phyloP scores from a whole-genome alignment of 805 yeast genomes.

The Jamesozyma spencerorum region DNA sequence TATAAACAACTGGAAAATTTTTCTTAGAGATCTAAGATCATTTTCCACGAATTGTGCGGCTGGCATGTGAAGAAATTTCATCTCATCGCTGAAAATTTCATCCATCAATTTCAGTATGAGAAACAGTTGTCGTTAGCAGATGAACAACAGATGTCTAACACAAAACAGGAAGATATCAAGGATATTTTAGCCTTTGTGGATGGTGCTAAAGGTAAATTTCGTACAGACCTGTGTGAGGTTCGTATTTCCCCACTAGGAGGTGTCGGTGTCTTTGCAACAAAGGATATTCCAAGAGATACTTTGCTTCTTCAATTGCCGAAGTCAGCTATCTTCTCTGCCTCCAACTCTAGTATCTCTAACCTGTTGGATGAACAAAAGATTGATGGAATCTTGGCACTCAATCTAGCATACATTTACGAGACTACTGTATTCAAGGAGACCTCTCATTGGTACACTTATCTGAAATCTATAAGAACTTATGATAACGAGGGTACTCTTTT shows the following conservation, averaged over 20 bases:
- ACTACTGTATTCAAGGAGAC: constrained; percentile 36
- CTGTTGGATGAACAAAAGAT: constrained; percentile 50
- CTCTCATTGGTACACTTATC: constrained; percentile 76
- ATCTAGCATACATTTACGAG: constrained; percentile 68
- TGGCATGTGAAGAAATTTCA: no score
- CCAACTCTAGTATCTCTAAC: constrained; percentile 56
- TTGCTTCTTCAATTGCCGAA: constrained; percentile 55
- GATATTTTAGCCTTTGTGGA: constrained; percentile 45
- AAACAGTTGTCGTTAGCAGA: not conserved
- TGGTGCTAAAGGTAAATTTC: constrained; percentile 46
- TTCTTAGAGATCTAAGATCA: no score
- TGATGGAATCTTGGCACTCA: constrained; percentile 57
- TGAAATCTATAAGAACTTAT: constrained; percentile 41
- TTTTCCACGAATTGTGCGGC: no score
- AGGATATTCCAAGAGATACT: constrained; percentile 31
- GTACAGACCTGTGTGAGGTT: constrained; percentile 37
- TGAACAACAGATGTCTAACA: constrained; percentile 26
- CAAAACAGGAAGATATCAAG: constrained; percentile 17
- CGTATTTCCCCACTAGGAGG: constrained; percentile 31
- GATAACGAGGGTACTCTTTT: constrained; percentile 27
- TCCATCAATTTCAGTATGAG: not conserved
- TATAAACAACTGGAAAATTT: no score
- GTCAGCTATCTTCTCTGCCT: constrained; percentile 44
- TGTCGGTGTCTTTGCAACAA: constrained; percentile 6
- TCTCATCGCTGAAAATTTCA: not conserved